These are phyloP conservation scores for Agaricus sinodeliciosus DNA, from an alignment of 768 basidiomycete genomes.

Conservation along the genomic window DNA sequence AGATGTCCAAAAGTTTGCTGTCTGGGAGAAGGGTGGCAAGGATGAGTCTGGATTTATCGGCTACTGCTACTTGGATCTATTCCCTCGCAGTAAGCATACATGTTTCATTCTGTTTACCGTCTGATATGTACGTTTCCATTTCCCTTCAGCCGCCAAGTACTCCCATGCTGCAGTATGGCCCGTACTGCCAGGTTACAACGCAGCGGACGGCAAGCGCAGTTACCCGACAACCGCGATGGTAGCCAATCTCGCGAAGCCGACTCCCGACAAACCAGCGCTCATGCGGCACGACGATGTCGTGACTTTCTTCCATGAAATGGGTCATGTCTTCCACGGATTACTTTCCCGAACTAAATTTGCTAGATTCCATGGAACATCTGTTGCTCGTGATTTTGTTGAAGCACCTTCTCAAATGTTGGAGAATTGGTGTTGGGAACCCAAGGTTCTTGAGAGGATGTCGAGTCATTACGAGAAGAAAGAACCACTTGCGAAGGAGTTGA, in stretches of 20 bases:
- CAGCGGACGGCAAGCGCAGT: conserved; percentile 46
- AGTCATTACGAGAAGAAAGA: conserved; percentile 74
- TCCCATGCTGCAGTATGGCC: conserved; percentile 86
- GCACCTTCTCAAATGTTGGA: conserved; percentile 92
- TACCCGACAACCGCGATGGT: conserved; percentile 85
- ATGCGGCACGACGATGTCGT: conserved; percentile 88
- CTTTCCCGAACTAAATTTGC: conserved; percentile 64
- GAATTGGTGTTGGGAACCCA: conserved; percentile 89
- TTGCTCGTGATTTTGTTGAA: conserved; percentile 81
- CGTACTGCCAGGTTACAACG: conserved; percentile 59
- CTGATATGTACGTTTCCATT: background rate
- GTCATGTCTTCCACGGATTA: conserved; percentile 65
- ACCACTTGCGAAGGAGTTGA: conserved; percentile 63
- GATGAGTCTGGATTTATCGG: conserved; percentile 72
- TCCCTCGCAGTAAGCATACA: conserved; percentile 57
- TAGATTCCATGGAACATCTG: conserved; percentile 79
- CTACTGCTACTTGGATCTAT: conserved; percentile 84
- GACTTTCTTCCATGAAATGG: conserved; percentile 92
- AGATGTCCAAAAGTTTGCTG: conserved; percentile 82
- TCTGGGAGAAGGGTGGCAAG: conserved; percentile 76
- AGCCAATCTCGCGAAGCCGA: conserved; percentile 84
- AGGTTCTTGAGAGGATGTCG: conserved; percentile 71
- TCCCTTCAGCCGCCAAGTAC: conserved; percentile 59
- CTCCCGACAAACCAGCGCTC: conserved; percentile 71
- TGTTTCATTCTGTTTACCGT: background rate